Evolutionary conservation across 768 basidiomycete genomes (phyloP).

Genomic region (Exsudoporus frostii): DNA sequence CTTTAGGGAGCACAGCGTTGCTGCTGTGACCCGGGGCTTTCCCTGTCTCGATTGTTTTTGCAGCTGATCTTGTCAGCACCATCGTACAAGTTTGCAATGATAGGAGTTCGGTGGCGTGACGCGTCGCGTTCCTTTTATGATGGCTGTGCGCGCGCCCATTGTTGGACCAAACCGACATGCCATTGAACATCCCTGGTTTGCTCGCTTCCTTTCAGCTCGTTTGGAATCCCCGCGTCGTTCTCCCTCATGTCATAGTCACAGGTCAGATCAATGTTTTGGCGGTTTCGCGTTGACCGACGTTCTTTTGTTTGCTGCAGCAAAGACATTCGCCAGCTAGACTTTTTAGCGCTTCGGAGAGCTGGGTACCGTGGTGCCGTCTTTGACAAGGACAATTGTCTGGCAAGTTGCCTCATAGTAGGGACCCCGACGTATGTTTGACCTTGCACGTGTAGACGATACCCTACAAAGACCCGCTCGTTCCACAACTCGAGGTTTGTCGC

Average conservation of each 20-base stretch:
- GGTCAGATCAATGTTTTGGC: conserved; percentile 40
- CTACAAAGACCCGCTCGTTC: conserved; percentile 68
- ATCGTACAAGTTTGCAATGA: background rate
- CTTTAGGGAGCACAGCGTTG: background rate
- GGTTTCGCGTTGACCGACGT: conserved; percentile 7
- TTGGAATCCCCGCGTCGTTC: conserved; percentile 59
- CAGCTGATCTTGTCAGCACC: background rate
- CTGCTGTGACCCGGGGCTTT: too few relatives aligned
- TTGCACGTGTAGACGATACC: conserved; percentile 65
- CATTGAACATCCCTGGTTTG: conserved; percentile 69
- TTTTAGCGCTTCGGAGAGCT: conserved; percentile 60
- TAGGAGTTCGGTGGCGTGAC: background rate
- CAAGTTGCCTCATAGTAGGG: conserved; percentile 33
- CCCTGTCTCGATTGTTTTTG: background rate
- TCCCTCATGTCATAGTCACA: conserved; percentile 65
- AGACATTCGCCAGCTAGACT: conserved; percentile 87
- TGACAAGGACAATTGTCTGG: conserved; percentile 98
- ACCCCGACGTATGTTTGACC: background rate
- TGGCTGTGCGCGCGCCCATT: background rate
- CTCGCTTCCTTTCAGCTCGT: conserved; percentile 70
- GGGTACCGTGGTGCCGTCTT: conserved; percentile 91
- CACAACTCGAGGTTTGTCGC: conserved; percentile 62
- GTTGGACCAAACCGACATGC: conserved; percentile 42
- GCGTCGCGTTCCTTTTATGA: background rate
- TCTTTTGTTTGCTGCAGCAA: conserved; percentile 37